Evolutionary conservation across 495 filamentous ascomycete genomes (phyloP), one percentile per base, ranked within the genome.

Genomic region (Melanomma pulvis-pyrius): DNA sequence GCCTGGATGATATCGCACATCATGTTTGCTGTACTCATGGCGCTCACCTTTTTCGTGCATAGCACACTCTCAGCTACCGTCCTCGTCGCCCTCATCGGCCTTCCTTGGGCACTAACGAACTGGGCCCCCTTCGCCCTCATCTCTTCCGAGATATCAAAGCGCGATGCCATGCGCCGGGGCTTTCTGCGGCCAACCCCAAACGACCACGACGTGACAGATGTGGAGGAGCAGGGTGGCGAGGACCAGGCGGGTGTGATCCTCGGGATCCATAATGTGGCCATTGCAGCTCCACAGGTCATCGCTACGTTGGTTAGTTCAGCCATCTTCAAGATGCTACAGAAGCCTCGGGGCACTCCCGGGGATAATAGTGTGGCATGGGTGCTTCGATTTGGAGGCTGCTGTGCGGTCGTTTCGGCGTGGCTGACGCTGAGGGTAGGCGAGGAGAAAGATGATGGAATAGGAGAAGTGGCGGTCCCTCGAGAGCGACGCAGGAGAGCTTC

Each of bases 51-150:
- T 60, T 83, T 96, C 71, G 88, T 94, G 52, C 83, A 78, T 59
- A 84, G 82, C 7, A 82, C 87, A 28, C 77, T 80, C 59, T 84
- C 82, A 8, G 92, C 87, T 3, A 93, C 89, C 0, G 79, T 87
- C 19, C 84, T 93, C 13, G 88, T 94, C 50, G 90, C 85, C 6
- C 73, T 94, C 13, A 83, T 96, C 63, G 92, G 92, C 19, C 86
- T 97, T 59, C 89, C 88, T 13, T 97, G 92, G 92, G 91, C 92
- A 24, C 77, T 96, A 54, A 91, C 92, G 21, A 82, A 92, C 30
- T 97, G 92, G 92, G 92, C 91, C 0, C 92, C 92, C 0, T 97
- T 93, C 80, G 92, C 92, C 36, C 87, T 97, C 67, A 96, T 97
- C 71, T 89, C 88, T 52, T 88, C 90, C 34, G 92, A 97, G 77